Base-by-base conservation (phyloP, 495 filamentous ascomycete species). In the Aspergillus sclerotiicarbonarius region DNA sequence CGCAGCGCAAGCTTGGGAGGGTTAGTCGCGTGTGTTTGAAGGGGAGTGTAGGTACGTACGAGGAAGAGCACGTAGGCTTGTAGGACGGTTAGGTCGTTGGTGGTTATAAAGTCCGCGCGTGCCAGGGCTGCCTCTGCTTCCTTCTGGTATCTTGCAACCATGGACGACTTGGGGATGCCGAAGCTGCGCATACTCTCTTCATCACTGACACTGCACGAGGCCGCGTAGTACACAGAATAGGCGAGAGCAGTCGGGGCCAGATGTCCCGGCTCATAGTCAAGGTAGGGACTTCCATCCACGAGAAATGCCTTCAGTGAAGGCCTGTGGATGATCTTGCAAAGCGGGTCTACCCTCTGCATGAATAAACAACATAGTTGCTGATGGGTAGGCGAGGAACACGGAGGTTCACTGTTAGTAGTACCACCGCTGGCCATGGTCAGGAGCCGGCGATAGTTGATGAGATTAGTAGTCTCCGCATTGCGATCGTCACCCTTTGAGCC, bases 21-120 rank as follows among this genome's bases (percentile, higher is more conserved):
- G n/a, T 16, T 21, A 30, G 30, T 49, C 0, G 37, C 3, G 37
- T 8, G 37, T 41, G 2, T 41, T 41, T 35, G 8, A n/a, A 6
- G 15, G 37, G 13, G 8, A 4, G 19, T 31, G 41, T 12, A 37
- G 15, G 12, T 1, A 61, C 68, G 25, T 67, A 82, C 76, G 57
- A 82, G 57, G 45, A 73, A 85, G 3, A 87, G 68, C 29, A 82
- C 75, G 60, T 84, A 83, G 8, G 81, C 82, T 62, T 84, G 83
- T 19, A 87, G 62, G 13, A 84, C 76, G 29, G 80, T 76, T 30
- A 82, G 67, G 51, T 86, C 82, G 55, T 82, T 76, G 0, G 79
- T 82, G 0, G 69, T 74, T 3, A 85, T 63, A 58, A 84, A 81
- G 54, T 82, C 80, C 1, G 79, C 78, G 29, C 69, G 66, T 35